These are phyloP conservation scores for Elaphomyces granulatus DNA, from an alignment of 495 filamentous ascomycete genomes.

Conservation along the genomic window DNA sequence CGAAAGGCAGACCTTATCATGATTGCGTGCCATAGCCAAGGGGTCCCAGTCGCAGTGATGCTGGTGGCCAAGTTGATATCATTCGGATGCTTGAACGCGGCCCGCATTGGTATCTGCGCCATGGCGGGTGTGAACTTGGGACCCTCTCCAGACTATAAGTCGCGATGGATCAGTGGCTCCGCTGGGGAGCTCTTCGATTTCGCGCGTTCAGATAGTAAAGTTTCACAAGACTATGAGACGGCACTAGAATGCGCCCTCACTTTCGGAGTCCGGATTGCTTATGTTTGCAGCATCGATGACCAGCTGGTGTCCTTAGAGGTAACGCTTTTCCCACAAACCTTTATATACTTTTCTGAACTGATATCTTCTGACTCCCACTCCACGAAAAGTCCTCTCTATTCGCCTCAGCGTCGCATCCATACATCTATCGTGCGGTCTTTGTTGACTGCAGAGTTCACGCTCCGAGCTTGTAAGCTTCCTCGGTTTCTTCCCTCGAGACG, in stretches of 20 bases:
- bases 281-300: slow-evolving; percentile 88
- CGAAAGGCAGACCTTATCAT: slow-evolving; percentile 77
- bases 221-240: slow-evolving; percentile 68
- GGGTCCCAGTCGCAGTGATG: slow-evolving; percentile 87
- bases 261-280: slow-evolving; percentile 70
- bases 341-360: background rate
- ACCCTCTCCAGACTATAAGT: slow-evolving; percentile 77
- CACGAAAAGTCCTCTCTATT: slow-evolving; percentile 61
- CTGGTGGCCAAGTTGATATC: slow-evolving; percentile 81
- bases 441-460: slow-evolving; percentile 88
- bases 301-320: slow-evolving; percentile 87
- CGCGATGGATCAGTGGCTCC: slow-evolving; percentile 68
- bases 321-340: too few relatives aligned
- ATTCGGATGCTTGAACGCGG: slow-evolving; percentile 54
- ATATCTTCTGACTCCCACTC: background rate
- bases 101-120: slow-evolving; percentile 67
- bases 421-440: slow-evolving; percentile 86
- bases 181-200: slow-evolving; percentile 92
- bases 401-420: slow-evolving; percentile 68
- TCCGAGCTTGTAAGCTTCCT: slow-evolving; percentile 59
- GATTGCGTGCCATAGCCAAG: slow-evolving; percentile 86
- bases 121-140: slow-evolving; percentile 95
- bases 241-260: slow-evolving; percentile 55
- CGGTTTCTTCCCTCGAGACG: background rate
- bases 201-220: slow-evolving; percentile 57